phyloP scores from a whole-genome alignment of 257 asterid species.

The Solanum phureja region DNA sequence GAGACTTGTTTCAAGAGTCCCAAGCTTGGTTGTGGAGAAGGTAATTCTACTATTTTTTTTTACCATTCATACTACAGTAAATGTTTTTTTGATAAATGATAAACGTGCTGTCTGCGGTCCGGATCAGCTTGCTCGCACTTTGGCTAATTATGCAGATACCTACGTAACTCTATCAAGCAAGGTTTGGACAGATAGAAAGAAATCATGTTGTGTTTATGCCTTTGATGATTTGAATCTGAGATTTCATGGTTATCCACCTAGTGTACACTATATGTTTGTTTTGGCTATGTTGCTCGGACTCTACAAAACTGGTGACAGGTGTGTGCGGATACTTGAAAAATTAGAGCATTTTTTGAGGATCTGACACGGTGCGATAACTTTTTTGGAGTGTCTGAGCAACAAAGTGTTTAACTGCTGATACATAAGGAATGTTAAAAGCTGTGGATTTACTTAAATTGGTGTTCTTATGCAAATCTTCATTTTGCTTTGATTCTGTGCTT shows the following conservation, averaged over 20 bases:
- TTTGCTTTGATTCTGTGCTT: background rate
- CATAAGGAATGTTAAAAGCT: background rate
- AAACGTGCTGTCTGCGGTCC: background rate
- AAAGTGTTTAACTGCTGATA: background rate
- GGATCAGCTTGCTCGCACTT: background rate
- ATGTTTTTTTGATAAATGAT: background rate
- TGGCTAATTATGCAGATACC: background rate
- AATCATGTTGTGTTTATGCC: background rate
- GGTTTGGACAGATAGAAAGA: background rate
- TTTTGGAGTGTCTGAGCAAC: background rate
- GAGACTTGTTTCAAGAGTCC: conserved; percentile 58
- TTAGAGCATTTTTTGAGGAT: background rate
- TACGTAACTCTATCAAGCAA: background rate
- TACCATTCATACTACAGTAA: background rate
- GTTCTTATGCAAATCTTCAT: background rate
- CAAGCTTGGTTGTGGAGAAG: conserved; percentile 82
- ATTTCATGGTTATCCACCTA: background rate
- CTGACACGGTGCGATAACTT: background rate
- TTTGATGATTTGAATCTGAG: background rate
- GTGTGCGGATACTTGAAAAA: background rate
- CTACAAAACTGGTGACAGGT: background rate
- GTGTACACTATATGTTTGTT: background rate
- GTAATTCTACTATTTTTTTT: conserved; percentile 5
- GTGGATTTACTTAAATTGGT: background rate
- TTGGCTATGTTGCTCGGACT: background rate